These are phyloP conservation scores for Cercospora zeina DNA, from an alignment of 2,329 filamentous ascomycete species.

Conservation along the genomic window DNA sequence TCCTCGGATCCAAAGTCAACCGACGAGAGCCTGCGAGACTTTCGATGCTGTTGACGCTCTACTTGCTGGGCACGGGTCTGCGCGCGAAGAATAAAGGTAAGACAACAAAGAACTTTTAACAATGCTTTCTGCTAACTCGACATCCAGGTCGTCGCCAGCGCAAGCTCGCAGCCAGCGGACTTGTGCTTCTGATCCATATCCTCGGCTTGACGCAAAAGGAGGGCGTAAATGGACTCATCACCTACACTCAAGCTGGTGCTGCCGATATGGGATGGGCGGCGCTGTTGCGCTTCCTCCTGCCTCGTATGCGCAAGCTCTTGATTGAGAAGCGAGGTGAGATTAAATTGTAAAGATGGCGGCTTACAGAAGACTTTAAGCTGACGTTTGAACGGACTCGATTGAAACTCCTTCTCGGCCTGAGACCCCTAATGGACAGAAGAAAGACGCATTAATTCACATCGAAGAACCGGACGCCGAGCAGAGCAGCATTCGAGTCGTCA, in stretches of 20 bases:
- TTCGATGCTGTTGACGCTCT: neutral
- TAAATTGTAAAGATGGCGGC: neutral
- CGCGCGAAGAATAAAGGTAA: neutral
- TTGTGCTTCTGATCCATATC: neutral
- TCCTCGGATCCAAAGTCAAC: neutral
- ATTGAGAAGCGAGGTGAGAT: neutral
- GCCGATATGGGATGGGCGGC: neutral
- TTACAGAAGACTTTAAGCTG: neutral
- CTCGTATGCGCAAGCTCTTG: conserved; percentile 2
- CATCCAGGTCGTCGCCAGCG: neutral
- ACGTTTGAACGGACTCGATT: neutral
- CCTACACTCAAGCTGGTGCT: neutral
- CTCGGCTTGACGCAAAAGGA: neutral
- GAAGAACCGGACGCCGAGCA: neutral
- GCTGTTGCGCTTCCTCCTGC: neutral
- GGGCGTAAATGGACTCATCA: neutral
- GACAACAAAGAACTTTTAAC: too few species aligned
- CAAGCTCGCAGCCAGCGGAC: neutral
- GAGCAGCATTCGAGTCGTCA: neutral
- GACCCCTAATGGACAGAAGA: neutral
- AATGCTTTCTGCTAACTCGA: neutral
- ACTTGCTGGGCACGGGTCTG: neutral
- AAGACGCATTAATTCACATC: neutral
- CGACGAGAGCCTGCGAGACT: neutral
- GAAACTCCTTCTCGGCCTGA: neutral